A percentile compares a stretch with the other conserved stretches of the same genome.
Conservation (phyloP, 305 asterid species). For the Ajuga reptans region DNA sequence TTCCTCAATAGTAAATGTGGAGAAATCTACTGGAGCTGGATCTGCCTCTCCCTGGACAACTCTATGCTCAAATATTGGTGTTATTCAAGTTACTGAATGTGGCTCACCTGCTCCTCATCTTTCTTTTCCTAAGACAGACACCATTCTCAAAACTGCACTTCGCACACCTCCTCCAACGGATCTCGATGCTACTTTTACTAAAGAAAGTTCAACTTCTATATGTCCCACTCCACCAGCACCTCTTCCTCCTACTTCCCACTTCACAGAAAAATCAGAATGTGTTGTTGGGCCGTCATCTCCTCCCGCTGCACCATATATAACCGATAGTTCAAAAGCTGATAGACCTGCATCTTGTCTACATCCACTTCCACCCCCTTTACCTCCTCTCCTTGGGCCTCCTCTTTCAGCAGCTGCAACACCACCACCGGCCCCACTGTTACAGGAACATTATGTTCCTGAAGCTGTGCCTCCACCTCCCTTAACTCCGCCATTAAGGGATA, state of each 20-base stretch:
- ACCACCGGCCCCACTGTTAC: background rate
- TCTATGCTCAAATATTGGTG: background rate
- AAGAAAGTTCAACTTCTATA: constrained; percentile 25
- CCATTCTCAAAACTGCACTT: constrained; percentile 20
- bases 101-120: constrained; percentile 25
- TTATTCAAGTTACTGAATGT: constrained; percentile 16
- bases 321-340: constrained; percentile 20
- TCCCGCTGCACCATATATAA: constrained; percentile 20
- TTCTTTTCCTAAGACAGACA: constrained; percentile 20
- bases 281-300: constrained; percentile 23
- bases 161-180: constrained; percentile 17
- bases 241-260: constrained; percentile 22
- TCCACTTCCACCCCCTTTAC: constrained; percentile 42
- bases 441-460: background rate
- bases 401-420: constrained; percentile 25
- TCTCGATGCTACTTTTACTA: constrained; percentile 7
- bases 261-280: constrained; percentile 19
- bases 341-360: constrained; percentile 26
- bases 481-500: constrained; percentile 17
- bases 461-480: constrained; percentile 19
- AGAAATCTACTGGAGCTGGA: constrained; percentile 2
- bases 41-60: constrained; percentile 14
- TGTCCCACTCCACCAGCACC: constrained; percentile 29
- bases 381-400: constrained; percentile 25
- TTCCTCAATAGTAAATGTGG: constrained; percentile 20